Percentiles rank a stretch among this genome's conserved stretches.
Evolutionary conservation across 2,329 filamentous ascomycete species (phyloP).

Genomic region (Aspergillus phoenicis): DNA sequence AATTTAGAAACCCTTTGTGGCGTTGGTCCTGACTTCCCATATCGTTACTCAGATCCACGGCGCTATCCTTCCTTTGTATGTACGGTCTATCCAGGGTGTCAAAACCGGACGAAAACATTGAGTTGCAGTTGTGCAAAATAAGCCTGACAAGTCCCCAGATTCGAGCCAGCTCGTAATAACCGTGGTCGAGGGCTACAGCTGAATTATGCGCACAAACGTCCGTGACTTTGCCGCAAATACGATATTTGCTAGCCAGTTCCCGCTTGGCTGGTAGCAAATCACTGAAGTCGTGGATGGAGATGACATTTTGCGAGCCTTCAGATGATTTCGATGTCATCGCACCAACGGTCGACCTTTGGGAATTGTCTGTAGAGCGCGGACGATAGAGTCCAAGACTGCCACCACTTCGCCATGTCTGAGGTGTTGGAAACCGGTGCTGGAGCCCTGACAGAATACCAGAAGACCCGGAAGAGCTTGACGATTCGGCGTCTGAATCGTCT

Average conservation of each 20-base stretch:
- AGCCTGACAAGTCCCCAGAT: constrained; percentile 83
- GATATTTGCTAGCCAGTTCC: constrained; percentile 76
- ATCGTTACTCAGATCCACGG: constrained; percentile 36
- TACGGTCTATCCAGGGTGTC: constrained; percentile 66
- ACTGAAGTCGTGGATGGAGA: constrained; percentile 73
- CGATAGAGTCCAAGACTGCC: constrained; percentile 60
- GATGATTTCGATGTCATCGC: constrained; percentile 54
- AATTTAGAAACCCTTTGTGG: constrained; percentile 41
- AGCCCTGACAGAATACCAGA: constrained; percentile 48
- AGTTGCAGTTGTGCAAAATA: constrained; percentile 73
- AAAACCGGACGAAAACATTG: constrained; percentile 63
- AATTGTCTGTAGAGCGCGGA: constrained; percentile 50
- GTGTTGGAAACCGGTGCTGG: constrained; percentile 52
- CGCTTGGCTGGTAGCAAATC: constrained; percentile 76
- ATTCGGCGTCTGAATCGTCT: constrained; percentile 61
- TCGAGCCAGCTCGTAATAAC: constrained; percentile 70
- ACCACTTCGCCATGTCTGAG: constrained; percentile 54
- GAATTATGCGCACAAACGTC: constrained; percentile 85
- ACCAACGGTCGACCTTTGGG: constrained; percentile 57
- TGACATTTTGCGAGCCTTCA: constrained; percentile 63
- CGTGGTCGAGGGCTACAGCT: constrained; percentile 70
- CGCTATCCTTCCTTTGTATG: constrained; percentile 40
- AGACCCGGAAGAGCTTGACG: constrained; percentile 55
- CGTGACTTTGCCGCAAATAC: constrained; percentile 79
- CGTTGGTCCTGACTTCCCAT: constrained; percentile 35